Evolutionary conservation across 2,329 filamentous ascomycete genomes (phyloP).

Genomic region (Ophiosphaerella korrae): DNA sequence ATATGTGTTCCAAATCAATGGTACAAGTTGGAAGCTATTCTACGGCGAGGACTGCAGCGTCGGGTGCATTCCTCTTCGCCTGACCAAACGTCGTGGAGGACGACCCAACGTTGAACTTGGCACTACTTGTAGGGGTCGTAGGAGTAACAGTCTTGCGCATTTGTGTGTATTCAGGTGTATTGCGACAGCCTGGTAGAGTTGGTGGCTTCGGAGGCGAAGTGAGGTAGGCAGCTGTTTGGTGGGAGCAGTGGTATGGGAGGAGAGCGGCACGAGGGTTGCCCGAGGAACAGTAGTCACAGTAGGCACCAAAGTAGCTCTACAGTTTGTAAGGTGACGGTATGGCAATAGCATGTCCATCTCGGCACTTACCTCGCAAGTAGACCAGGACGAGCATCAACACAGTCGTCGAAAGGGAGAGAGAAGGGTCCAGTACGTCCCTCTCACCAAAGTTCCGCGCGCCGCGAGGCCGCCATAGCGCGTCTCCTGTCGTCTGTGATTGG

Average conservation of each 20-base stretch:
- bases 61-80: neutral
- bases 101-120: too few relatives aligned
- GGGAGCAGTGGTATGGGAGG: slow-evolving; percentile 6
- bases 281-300: slow-evolving; percentile 19
- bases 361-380: slow-evolving; percentile 11
- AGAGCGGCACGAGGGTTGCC: slow-evolving; percentile 28
- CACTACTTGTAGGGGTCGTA: too few relatives aligned
- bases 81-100: neutral
- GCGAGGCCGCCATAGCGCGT: neutral
- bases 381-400: slow-evolving; percentile 13
- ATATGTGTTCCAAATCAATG: slow-evolving; percentile 26
- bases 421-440: slow-evolving; percentile 20
- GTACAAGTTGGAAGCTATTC: slow-evolving; percentile 8
- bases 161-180: neutral
- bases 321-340: slow-evolving; percentile 20
- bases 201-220: slow-evolving; percentile 1
- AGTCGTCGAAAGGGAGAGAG: slow-evolving; percentile 17
- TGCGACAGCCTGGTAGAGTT: neutral
- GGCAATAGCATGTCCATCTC: too few relatives aligned
- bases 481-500: neutral
- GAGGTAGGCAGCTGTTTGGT: slow-evolving; percentile 28
- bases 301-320: slow-evolving; percentile 7
- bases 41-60: neutral
- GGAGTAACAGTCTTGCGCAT: neutral
- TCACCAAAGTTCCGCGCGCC: neutral